These are phyloP conservation scores for Leishmania lainsoni DNA, from an alignment of 208 protist genomes.

Conservation along the genomic window DNA sequence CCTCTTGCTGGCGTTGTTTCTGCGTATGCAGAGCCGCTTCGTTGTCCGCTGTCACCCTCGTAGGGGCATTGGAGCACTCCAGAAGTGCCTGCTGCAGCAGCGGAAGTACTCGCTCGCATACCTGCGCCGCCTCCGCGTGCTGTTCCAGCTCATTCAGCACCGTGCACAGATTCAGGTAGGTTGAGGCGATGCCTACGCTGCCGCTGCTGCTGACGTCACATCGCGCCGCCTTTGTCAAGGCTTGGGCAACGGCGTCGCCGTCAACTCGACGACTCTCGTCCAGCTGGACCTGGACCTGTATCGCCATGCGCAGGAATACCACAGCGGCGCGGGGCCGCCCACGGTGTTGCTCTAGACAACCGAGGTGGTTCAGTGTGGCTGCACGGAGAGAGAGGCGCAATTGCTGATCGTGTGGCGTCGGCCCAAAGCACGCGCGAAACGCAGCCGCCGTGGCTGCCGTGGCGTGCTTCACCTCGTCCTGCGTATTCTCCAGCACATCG, in stretches of 20 bases:
- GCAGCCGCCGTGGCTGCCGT: conserved; percentile 20
- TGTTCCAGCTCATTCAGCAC: conserved; percentile 75
- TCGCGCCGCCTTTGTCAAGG: not conserved
- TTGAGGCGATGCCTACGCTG: conserved; percentile 42
- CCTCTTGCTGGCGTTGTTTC: conserved; percentile 35
- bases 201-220: not conserved
- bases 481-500: conserved; percentile 6
- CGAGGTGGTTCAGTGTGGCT: conserved; percentile 89
- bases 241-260: conserved; percentile 3
- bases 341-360: conserved; percentile 86
- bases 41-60: not conserved
- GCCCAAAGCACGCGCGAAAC: conserved; percentile 17
- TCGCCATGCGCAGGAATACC: conserved; percentile 65
- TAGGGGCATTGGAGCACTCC: conserved; percentile 19
- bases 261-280: conserved; percentile 25
- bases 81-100: conserved; percentile 61
- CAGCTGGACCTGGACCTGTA: conserved; percentile 53
- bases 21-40: conserved; percentile 26
- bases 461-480: not conserved
- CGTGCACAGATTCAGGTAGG: conserved; percentile 88
- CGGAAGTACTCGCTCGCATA: conserved; percentile 68
- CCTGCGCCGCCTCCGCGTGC: conserved; percentile 76
- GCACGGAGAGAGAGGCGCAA: conserved; percentile 69
- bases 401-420: conserved; percentile 30
- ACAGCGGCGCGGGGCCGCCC: conserved; percentile 56